phyloP scores from a whole-genome alignment of 106 monocot genomes.

The Hemerocallis citrina region DNA sequence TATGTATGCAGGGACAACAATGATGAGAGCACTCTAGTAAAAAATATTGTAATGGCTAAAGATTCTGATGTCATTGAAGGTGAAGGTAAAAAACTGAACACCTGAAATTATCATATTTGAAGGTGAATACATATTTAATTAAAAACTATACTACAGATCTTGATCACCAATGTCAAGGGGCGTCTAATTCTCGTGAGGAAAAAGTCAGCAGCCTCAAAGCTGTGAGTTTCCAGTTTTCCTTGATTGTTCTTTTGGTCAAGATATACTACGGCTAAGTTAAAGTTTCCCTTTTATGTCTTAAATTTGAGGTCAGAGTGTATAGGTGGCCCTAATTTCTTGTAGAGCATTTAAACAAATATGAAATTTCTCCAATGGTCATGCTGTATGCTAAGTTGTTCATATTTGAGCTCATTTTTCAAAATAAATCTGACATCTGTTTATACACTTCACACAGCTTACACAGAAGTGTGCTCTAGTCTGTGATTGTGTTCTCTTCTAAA shows the following conservation, averaged over 20 bases:
- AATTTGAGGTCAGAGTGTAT: background rate
- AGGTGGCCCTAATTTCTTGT: background rate
- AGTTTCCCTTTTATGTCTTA: background rate
- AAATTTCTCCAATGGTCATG: no score
- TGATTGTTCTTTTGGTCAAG: background rate
- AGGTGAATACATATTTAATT: background rate
- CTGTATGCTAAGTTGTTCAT: no score
- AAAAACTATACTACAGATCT: constrained; percentile 37
- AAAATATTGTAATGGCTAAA: constrained; percentile 27
- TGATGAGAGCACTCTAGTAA: constrained; percentile 39
- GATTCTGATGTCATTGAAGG: constrained; percentile 65
- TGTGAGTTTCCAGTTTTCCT: constrained; percentile 35
- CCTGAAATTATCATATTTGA: background rate
- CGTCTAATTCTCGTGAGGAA: constrained; percentile 69
- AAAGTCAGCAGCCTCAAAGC: constrained; percentile 90
- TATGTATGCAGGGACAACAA: constrained; percentile 42
- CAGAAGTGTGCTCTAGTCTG: no score
- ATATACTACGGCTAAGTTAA: background rate
- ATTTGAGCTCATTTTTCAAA: no score
- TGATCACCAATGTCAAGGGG: constrained; percentile 85
- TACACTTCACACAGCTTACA: no score
- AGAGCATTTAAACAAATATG: background rate
- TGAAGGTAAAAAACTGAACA: constrained; percentile 36
- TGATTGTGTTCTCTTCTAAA: no score
- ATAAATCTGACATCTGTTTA: no score